These are phyloP conservation scores for Luffa aegyptiaca DNA, from an alignment of 306 rosid genomes.

Conservation along the genomic window DNA sequence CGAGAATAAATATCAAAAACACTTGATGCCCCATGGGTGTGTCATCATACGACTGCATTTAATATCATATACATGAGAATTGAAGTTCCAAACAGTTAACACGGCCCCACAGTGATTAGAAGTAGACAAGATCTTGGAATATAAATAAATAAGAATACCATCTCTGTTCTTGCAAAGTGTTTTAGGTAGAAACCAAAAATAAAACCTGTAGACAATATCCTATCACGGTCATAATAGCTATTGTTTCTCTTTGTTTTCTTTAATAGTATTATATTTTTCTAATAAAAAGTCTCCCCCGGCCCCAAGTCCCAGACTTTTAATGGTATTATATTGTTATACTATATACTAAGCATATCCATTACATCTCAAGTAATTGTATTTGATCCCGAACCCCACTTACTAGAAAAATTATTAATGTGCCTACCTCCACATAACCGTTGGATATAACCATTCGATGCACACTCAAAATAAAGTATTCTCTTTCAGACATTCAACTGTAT, in stretches of 20 bases:
- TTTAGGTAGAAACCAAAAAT: background rate
- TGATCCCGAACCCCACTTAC: background rate
- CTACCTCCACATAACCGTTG: background rate
- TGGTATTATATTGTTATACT: background rate
- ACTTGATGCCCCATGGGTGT: background rate
- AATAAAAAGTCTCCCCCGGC: background rate
- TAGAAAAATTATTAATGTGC: background rate
- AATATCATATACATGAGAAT: background rate
- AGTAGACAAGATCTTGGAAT: background rate
- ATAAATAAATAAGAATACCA: background rate
- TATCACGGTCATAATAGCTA: background rate
- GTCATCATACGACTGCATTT: background rate
- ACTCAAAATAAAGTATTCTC: no score
- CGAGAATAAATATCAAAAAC: background rate
- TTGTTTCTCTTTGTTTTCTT: background rate
- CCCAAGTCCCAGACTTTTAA: background rate
- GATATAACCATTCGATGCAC: no score
- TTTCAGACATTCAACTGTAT: no score
- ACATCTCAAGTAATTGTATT: background rate
- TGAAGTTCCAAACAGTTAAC: background rate
- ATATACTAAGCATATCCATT: background rate
- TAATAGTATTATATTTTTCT: background rate
- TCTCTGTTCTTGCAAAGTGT: background rate
- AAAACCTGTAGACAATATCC: background rate
- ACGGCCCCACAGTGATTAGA: background rate